These are phyloP conservation scores for Hymenoscyphus albidus DNA, from an alignment of 2,329 filamentous ascomycete genomes.

Conservation along the genomic window DNA sequence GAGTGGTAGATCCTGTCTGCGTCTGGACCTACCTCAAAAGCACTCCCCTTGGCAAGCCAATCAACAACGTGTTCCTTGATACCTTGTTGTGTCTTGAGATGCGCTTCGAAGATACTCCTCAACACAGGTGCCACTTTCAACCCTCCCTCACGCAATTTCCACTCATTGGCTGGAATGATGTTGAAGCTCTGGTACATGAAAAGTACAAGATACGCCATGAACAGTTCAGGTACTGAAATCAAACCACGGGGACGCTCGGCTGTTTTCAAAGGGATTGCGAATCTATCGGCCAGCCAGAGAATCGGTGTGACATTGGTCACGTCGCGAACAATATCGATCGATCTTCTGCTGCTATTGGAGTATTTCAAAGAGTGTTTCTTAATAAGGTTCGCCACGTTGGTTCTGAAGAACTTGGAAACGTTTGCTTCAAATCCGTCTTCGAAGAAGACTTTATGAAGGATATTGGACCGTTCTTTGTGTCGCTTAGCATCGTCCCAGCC, in stretches of 20 bases:
- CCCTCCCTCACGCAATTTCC: constrained; percentile 45
- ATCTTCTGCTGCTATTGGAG: constrained; percentile 39
- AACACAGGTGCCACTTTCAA: constrained; percentile 39
- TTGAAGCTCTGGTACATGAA: constrained; percentile 53
- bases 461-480: constrained; percentile 39
- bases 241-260: constrained; percentile 54
- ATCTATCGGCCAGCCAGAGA: constrained; percentile 47
- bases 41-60: constrained; percentile 45
- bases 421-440: constrained; percentile 43
- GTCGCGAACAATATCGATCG: constrained; percentile 48
- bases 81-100: constrained; percentile 44
- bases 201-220: constrained; percentile 42
- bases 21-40: constrained; percentile 46
- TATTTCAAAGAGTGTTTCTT: constrained; percentile 45
- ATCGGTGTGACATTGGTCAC: constrained; percentile 60
- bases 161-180: constrained; percentile 46
- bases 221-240: constrained; percentile 44
- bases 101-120: constrained; percentile 40
- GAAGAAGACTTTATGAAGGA: constrained; percentile 44
- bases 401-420: constrained; percentile 42
- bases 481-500: constrained; percentile 43
- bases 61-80: constrained; percentile 42
- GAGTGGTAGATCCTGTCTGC: constrained; percentile 51
- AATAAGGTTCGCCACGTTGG: constrained; percentile 43
- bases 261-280: constrained; percentile 58